Conservation (phyloP, 176 grass and related monocot species). For the Ensete glaucum region DNA sequence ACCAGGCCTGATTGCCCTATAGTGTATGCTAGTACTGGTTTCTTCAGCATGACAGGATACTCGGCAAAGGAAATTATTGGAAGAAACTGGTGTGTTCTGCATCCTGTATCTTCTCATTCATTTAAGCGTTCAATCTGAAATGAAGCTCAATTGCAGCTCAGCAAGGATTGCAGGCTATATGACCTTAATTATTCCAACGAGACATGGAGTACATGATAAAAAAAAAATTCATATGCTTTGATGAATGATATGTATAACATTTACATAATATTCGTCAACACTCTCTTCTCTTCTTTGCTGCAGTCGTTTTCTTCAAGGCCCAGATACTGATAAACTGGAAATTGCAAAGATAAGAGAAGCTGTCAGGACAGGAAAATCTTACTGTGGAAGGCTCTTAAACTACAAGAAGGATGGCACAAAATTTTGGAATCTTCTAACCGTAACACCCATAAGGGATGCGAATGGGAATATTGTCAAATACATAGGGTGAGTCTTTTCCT, state of each 20-base stretch:
- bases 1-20: slow-evolving; percentile 46
- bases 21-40: slow-evolving; percentile 43
- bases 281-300: slow-evolving; percentile 15
- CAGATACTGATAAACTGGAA: slow-evolving; percentile 61
- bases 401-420: slow-evolving; percentile 82
- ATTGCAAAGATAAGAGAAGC: slow-evolving; percentile 72
- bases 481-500: slow-evolving; percentile 52
- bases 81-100: slow-evolving; percentile 32
- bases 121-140: background rate
- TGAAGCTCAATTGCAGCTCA: background rate
- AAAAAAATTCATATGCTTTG: background rate
- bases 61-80: slow-evolving; percentile 41
- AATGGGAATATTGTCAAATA: slow-evolving; percentile 84
- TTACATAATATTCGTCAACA: background rate
- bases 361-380: slow-evolving; percentile 53
- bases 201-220: background rate
- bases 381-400: slow-evolving; percentile 82
- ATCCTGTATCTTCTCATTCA: background rate
- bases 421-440: slow-evolving; percentile 93
- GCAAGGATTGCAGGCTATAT: background rate
- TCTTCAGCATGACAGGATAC: slow-evolving; percentile 50
- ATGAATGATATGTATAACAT: background rate
- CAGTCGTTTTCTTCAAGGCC: slow-evolving; percentile 86
- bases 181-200: background rate
- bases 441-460: slow-evolving; percentile 75